Conservation (phyloP, 257 asterid genomes). For the Rehmannia glutinosa region DNA sequence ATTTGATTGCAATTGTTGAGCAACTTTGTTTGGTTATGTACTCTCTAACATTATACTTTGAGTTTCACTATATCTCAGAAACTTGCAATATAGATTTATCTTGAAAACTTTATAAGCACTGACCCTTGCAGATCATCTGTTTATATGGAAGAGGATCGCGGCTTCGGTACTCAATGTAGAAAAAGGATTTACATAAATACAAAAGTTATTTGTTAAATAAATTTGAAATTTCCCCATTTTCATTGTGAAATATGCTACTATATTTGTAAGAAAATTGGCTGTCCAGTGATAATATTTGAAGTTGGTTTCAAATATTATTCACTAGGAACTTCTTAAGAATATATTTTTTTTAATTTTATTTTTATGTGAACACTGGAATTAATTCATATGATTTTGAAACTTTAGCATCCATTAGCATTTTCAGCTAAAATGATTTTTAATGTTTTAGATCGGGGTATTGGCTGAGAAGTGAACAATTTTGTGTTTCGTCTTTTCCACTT, state of each 20-base stretch:
- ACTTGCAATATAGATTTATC: not conserved
- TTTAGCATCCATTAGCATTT: not conserved
- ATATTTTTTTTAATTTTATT: not conserved
- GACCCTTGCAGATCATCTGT: no score
- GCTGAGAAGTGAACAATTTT: not conserved
- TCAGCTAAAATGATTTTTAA: not conserved
- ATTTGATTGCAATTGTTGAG: no score
- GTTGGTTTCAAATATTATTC: not conserved
- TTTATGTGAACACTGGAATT: not conserved
- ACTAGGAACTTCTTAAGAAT: not conserved
- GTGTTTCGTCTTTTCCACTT: not conserved
- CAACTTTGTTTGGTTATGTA: not conserved
- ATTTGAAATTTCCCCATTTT: not conserved
- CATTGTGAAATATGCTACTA: not conserved
- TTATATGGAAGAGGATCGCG: no score
- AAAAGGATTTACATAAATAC: not conserved
- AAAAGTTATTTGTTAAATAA: not conserved
- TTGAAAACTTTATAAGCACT: not conserved
- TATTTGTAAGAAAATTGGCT: not conserved
- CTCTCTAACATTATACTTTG: not conserved
- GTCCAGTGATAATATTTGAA: not conserved
- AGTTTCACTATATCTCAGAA: not conserved
- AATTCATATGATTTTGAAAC: not conserved
- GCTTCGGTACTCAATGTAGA: not conserved
- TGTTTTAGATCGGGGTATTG: not conserved